Conservation (phyloP, 169 alveolate genomes). For the Toxoplasma gondii region DNA sequence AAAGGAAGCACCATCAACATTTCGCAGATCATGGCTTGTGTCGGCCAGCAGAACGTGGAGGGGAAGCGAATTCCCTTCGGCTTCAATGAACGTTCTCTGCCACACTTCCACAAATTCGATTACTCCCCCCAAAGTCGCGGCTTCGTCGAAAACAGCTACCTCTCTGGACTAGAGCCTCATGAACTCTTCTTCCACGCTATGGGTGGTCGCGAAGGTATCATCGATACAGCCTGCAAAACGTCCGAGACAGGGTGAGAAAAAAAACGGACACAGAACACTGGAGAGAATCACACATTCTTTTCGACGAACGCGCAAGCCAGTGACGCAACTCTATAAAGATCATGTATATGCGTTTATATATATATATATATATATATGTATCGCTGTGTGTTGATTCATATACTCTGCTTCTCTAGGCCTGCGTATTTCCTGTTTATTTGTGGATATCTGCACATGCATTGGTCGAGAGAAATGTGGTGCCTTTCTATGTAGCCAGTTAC, state of each 20-base stretch:
- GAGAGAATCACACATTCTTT: neutral
- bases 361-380: neutral
- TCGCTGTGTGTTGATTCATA: neutral
- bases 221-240: constrained; percentile 99
- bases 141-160: constrained; percentile 97
- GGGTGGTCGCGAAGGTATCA: constrained; percentile 99
- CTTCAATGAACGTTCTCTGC: constrained; percentile 97
- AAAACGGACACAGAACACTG: neutral
- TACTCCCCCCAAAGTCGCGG: constrained; percentile 99
- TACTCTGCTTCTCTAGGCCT: neutral
- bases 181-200: constrained; percentile 99
- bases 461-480: too few relatives aligned
- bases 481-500: too few relatives aligned
- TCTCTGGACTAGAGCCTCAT: constrained; percentile 89
- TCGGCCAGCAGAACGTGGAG: constrained; percentile 99
- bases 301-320: too few relatives aligned
- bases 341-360: neutral
- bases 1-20: constrained; percentile 97
- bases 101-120: constrained; percentile 99
- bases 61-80: constrained; percentile 99
- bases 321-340: neutral
- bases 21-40: constrained; percentile 98
- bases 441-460: neutral
- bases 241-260: constrained; percentile 96
- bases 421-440: neutral